Conservation (phyloP, 257 asterid genomes). For the Primulina eburnea region DNA sequence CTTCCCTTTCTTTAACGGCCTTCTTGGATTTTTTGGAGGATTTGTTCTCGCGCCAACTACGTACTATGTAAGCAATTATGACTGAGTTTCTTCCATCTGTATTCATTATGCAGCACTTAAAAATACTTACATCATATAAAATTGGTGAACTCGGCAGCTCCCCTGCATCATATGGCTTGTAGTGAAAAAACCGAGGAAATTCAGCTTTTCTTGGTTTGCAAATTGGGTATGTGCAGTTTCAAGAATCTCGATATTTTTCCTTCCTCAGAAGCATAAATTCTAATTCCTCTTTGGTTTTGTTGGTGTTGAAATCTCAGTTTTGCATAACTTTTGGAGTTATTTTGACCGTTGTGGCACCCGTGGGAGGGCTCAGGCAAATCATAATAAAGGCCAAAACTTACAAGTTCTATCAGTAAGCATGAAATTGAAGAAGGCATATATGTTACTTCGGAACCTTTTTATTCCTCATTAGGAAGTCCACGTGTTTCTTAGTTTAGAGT, state of each 20-base stretch:
- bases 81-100: neutral
- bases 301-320: slow-evolving; percentile 29
- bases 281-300: neutral
- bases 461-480: neutral
- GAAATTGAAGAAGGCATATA: neutral
- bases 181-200: slow-evolving; percentile 12
- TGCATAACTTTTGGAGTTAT: slow-evolving; percentile 45
- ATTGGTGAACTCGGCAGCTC: slow-evolving; percentile 2
- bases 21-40: slow-evolving; percentile 44
- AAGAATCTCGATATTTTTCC: neutral
- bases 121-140: neutral
- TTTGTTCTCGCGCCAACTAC: slow-evolving; percentile 49
- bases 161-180: slow-evolving; percentile 26
- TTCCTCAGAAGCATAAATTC: neutral
- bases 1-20: slow-evolving; percentile 48
- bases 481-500: neutral
- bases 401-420: slow-evolving; percentile 33
- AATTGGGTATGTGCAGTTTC: slow-evolving; percentile 21
- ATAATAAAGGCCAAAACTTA: slow-evolving; percentile 35
- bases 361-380: slow-evolving; percentile 51
- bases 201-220: slow-evolving; percentile 12
- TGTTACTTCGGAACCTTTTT: neutral
- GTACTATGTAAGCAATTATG: slow-evolving; percentile 27
- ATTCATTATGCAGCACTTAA: neutral
- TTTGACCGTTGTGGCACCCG: slow-evolving; percentile 41